These are phyloP conservation scores for Phytophthora palmivora DNA, from an alignment of 352 stramenopile species.

Conservation along the genomic window DNA sequence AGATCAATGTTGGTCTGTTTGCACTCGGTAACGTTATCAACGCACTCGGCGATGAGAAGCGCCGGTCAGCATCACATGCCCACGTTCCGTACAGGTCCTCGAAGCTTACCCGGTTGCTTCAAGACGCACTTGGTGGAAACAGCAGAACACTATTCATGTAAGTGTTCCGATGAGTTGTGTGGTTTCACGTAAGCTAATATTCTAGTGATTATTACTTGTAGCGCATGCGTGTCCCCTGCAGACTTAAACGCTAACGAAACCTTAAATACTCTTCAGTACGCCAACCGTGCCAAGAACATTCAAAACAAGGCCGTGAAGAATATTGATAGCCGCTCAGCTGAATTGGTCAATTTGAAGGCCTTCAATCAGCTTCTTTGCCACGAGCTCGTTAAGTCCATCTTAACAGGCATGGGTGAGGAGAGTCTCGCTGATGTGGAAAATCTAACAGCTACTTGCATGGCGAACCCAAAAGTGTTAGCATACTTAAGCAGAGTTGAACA, in stretches of 20 bases:
- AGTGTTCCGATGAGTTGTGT: conserved; percentile 8
- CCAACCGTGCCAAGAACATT: conserved; percentile 89
- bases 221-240: conserved; percentile 85
- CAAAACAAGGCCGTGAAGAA: conserved; percentile 93
- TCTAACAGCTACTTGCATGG: conserved; percentile 47
- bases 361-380: conserved; percentile 72
- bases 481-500: conserved; percentile 72
- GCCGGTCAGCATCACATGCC: conserved; percentile 46
- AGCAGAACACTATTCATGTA: conserved; percentile 91
- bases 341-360: conserved; percentile 72
- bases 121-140: conserved; percentile 90
- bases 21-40: conserved; percentile 91
- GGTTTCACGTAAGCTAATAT: not conserved
- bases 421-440: conserved; percentile 35
- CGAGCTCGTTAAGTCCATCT: conserved; percentile 70
- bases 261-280: conserved; percentile 88
- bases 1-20: conserved; percentile 88
- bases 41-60: conserved; percentile 78
- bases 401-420: conserved; percentile 35
- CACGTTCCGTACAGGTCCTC: conserved; percentile 86
- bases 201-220: conserved; percentile 24
- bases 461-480: conserved; percentile 53
- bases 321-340: conserved; percentile 79
- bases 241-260: conserved; percentile 75
- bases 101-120: conserved; percentile 81